phyloP scores from a whole-genome alignment of 2,329 filamentous ascomycete species.

The Colletotrichum caudatum region DNA sequence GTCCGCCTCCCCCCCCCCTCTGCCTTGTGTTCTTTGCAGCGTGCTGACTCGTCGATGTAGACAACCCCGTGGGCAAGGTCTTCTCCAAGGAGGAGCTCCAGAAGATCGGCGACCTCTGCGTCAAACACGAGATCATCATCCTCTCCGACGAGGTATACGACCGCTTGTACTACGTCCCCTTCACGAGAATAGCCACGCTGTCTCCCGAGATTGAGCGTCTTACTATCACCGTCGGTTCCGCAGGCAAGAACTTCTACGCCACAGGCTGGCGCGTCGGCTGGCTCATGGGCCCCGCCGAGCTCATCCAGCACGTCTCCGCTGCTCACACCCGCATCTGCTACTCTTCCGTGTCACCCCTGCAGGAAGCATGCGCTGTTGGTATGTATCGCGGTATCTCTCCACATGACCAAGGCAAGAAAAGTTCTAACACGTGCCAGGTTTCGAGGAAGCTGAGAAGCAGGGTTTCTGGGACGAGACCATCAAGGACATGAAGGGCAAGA shows the following conservation, averaged over 20 bases:
- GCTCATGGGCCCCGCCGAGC: conserved; percentile 87
- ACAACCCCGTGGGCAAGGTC: conserved; percentile 98
- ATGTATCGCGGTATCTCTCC: conserved; percentile 40
- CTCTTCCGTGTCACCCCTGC: conserved; percentile 90
- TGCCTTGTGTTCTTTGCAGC: neutral
- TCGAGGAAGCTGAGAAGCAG: conserved; percentile 86
- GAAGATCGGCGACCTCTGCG: conserved; percentile 86
- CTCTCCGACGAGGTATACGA: conserved; percentile 96
- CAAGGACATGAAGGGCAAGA: conserved; percentile 88
- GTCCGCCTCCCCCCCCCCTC: conserved; percentile 48
- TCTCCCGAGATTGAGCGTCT: conserved; percentile 89
- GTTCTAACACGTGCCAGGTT: conserved; percentile 59
- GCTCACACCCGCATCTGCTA: conserved; percentile 98
- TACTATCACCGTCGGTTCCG: conserved; percentile 93
- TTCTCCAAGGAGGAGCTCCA: conserved; percentile 87
- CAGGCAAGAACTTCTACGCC: conserved; percentile 98
- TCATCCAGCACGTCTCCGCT: conserved; percentile 91
- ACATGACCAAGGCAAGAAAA: neutral
- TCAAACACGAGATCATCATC: conserved; percentile 94
- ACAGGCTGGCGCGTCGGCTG: conserved; percentile 97
- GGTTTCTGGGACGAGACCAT: conserved; percentile 91
- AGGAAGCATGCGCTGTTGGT: conserved; percentile 91
- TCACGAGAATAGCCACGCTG: conserved; percentile 90
- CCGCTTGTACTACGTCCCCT: conserved; percentile 92
- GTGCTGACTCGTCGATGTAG: conserved; percentile 51